Evolutionary conservation across 1,284 basidiomycete genomes (phyloP), one percentile per base, ranked within the genome.

Genomic region (Naganishia albida): DNA sequence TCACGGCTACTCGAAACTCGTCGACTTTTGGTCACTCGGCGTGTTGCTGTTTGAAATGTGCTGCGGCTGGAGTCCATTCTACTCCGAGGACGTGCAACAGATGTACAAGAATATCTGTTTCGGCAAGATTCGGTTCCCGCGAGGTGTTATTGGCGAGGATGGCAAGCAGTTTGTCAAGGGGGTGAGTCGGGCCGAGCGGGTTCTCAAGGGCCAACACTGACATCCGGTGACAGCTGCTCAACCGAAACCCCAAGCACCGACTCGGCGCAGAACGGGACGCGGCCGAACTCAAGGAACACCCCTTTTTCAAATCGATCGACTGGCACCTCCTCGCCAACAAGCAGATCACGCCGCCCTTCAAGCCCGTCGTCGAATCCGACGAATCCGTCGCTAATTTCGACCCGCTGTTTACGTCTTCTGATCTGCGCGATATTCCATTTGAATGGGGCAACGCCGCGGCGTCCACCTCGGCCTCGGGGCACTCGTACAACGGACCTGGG

Each of bases 51-150:
- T 94, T 74, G 92, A 94, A 80, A 99, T 99, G 96, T 99, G 95
- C 77, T 99, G 96, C 74, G 96, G 96, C 18, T 99, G 96, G 96
- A 93, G 90, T 77, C 96, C 96, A 42, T 99, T 99, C 82, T 99
- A 99, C 75, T 95, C 95, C 16, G 96, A 99, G 74, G 96, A 99
- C 77, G 98, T 93, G 18, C 95, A 99, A 78, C 92, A 97, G 80
- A 99, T 99, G 96, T 99, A 99, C 83, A 93, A 93, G 84, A 91
- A 95, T 82, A 99, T 99, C 72, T 98, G 93, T 78, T 93, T 93
- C 79, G 96, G 96, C 70, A 99, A 98, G 85, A 98, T 99, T 77
- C 86, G 95, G 69, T 99, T 99, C 83, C 96, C 96, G 30, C 90
- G 93, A 73, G 93, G 91, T 63, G 94, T 97, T 38, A 98, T 99